phyloP scores from a whole-genome alignment of 164 flowering plant genomes.

The Santalum album region DNA sequence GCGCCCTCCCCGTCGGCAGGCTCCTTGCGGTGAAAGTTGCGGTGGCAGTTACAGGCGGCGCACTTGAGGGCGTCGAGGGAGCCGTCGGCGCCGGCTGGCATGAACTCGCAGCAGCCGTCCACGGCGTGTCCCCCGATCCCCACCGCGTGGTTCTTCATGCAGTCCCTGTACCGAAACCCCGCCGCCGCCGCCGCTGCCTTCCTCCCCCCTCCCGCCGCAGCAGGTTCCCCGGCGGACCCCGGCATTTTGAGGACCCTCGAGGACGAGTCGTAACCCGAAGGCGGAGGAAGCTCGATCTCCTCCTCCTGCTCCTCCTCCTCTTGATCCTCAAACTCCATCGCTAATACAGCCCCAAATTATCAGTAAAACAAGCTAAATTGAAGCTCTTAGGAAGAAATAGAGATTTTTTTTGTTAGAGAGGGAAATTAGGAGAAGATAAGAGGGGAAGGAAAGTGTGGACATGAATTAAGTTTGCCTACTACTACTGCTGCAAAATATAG shows the following conservation, averaged over 20 bases:
- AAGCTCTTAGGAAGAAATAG: neutral
- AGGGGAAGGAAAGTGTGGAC: slow-evolving; percentile 22
- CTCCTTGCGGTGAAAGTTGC: slow-evolving; percentile 68
- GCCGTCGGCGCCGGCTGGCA: slow-evolving; percentile 53
- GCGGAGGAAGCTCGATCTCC: slow-evolving; percentile 17
- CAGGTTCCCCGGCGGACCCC: neutral
- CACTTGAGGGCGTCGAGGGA: slow-evolving; percentile 55
- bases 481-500: slow-evolving; percentile 13
- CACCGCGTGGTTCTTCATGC: slow-evolving; percentile 70
- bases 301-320: slow-evolving; percentile 44
- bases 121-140: slow-evolving; percentile 53
- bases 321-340: slow-evolving; percentile 41
- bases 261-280: slow-evolving; percentile 20
- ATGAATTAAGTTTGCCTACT: slow-evolving; percentile 10
- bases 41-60: slow-evolving; percentile 74
- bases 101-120: slow-evolving; percentile 77
- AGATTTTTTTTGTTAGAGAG: neutral
- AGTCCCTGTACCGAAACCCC: slow-evolving; percentile 49
- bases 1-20: slow-evolving; percentile 12
- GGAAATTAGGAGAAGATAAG: slow-evolving; percentile 14
- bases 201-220: slow-evolving; percentile 1
- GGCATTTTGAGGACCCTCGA: slow-evolving; percentile 11
- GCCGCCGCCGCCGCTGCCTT: slow-evolving; percentile 10
- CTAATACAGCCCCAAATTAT: neutral
- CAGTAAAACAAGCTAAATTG: no score